Base-by-base conservation (phyloP, 306 rosid genomes). In the Canavalia ensiformis region DNA sequence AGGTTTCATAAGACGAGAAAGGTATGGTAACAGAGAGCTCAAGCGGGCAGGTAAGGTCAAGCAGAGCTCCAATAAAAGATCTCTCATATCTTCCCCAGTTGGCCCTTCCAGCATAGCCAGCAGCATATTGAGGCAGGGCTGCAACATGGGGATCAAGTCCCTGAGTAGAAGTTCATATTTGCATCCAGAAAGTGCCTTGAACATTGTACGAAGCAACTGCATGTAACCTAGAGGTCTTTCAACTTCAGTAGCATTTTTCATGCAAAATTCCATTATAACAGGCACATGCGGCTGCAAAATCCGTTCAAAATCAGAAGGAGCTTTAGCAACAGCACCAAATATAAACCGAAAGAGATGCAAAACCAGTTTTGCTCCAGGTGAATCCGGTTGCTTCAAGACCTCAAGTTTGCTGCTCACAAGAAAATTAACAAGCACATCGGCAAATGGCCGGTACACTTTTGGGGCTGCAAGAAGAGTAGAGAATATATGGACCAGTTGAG, bases 271-370 rank as follows among this genome's bases (percentile, higher is more conserved):
- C 98, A 96, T 89, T 59, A 96, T 88, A 78, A 92, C 89, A 85
- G 98, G 97, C 63, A 92, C 94, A 49, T 96, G 97, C 85, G 98
- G 99, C 86, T 93, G 99, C 90, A 96, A 93, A 86, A 96, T 93
- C 71, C 97, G 94, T 83, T 96, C 99, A 66, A 96, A 92, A 81
- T 96, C 99, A 70, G 96, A 76, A 78, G 99, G 99, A 35, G 99
- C 94, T 89, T 96, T 96, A 84, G 97, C 65, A 79, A 96, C 98
- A 73, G 99, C 97, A 74, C 94, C 89, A 84, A 96, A 96, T 87
- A 96, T 91, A 86, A 89, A 90, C 65, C 90, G 91, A 85, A 92
- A 96, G 74, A 96, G 98, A 84, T 92, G 98, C 90, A 91, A 88
- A 80, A 92, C 99, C 78, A 96, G 83, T 87, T 96, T 93, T 54